Conservation (phyloP, 495 filamentous ascomycete species). For the Friedmanniomyces endolithicus region DNA sequence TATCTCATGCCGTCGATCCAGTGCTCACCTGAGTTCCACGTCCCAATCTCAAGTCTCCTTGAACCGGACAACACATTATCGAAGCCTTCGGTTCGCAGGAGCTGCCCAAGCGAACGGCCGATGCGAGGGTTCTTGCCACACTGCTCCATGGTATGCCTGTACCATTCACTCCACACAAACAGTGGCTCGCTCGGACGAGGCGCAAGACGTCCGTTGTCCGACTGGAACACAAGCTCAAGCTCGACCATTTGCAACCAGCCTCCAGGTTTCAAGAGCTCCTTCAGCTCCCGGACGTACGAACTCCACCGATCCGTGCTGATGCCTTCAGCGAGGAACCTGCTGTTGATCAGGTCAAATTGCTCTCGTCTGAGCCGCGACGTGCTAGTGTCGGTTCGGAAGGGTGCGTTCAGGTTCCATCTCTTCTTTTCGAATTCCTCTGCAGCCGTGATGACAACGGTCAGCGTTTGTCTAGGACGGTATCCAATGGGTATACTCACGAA, state of each 20-base stretch:
- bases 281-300: slow-evolving; percentile 68
- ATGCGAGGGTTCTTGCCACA: slow-evolving; percentile 25
- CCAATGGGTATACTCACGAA: too few relatives aligned
- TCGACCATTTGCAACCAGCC: slow-evolving; percentile 92
- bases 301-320: slow-evolving; percentile 67
- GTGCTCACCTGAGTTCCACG: slow-evolving; percentile 20
- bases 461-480: too few relatives aligned
- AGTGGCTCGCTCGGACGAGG: slow-evolving; percentile 27
- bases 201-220: slow-evolving; percentile 72
- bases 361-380: slow-evolving; percentile 30
- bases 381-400: slow-evolving; percentile 15
- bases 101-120: slow-evolving; percentile 17
- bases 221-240: slow-evolving; percentile 77
- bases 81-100: slow-evolving; percentile 13
- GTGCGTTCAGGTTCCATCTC: slow-evolving; percentile 23
- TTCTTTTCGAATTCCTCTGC: slow-evolving; percentile 12
- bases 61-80: not conserved
- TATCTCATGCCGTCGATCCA: not conserved
- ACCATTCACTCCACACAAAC: slow-evolving; percentile 23
- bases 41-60: slow-evolving; percentile 16
- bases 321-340: slow-evolving; percentile 63
- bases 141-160: slow-evolving; percentile 19
- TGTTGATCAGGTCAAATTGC: slow-evolving; percentile 85
- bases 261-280: slow-evolving; percentile 49
- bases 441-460: too few relatives aligned